Evolutionary conservation across 495 filamentous ascomycete species (phyloP).

Genomic region (Neurospora sp.): DNA sequence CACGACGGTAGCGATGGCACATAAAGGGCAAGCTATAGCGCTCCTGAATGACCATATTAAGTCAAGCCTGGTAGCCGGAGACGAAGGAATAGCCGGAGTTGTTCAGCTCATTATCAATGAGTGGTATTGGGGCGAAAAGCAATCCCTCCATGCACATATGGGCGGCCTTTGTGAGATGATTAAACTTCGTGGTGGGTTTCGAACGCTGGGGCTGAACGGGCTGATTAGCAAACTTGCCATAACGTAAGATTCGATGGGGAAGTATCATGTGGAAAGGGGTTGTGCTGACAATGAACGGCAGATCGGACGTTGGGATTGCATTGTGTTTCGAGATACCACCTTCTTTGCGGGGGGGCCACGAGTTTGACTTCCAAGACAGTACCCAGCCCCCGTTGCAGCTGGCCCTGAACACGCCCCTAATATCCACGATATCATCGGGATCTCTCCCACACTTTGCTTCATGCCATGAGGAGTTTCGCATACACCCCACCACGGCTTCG

Average conservation of each 20-base stretch:
- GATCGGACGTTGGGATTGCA: conserved; percentile 23
- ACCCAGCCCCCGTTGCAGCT: conserved; percentile 19
- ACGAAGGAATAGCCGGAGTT: conserved; percentile 26
- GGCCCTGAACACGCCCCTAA: conserved; percentile 27
- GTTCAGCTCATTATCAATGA: conserved; percentile 27
- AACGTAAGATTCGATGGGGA: conserved; percentile 13
- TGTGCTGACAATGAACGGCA: conserved; percentile 7
- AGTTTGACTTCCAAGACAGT: conserved; percentile 23
- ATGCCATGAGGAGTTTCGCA: conserved; percentile 18
- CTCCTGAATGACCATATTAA: conserved; percentile 27
- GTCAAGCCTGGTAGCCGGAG: conserved; percentile 19
- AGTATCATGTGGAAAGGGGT: not conserved
- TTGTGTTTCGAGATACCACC: conserved; percentile 22
- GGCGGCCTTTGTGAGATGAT: conserved; percentile 27
- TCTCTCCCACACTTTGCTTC: conserved; percentile 16
- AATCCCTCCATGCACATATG: conserved; percentile 22
- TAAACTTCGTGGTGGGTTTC: conserved; percentile 23
- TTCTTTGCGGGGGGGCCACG: conserved; percentile 13
- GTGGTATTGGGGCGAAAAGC: conserved; percentile 28
- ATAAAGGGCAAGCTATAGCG: conserved; percentile 24
- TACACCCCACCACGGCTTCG: conserved; percentile 21
- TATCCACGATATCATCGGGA: conserved; percentile 7
- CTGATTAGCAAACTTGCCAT: conserved; percentile 29
- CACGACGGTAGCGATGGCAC: conserved; percentile 22
- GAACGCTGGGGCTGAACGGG: conserved; percentile 24